Evolutionary conservation across 2,329 filamentous ascomycete genomes (phyloP), one percentile per base, ranked within the genome.

Genomic region (Alternaria ethzedia): DNA sequence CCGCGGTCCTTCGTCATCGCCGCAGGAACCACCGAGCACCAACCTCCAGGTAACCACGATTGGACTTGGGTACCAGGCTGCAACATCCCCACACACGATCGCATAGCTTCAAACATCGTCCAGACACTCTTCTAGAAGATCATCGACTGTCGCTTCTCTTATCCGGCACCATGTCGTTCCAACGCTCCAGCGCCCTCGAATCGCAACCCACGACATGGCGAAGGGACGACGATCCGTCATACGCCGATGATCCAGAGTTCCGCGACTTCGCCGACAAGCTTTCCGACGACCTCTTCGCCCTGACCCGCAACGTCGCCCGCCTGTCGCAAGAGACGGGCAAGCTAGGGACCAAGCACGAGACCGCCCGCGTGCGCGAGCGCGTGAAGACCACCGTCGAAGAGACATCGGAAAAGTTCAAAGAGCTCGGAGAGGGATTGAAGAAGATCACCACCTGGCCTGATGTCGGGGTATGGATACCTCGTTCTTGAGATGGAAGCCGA

Each of bases 221-320:
- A 66, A 87, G 89, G 68, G 85, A 88, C 64, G 89, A 91, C 79
- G 91, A 91, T 77, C 85, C 89, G 49, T 84, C 89, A 74, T 99
- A 97, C 83, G 86, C 88, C 76, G 96, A 99, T 82, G 93, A 98
- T 79, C 96, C 96, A 55, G 94, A 94, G 69, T 99, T 98, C 86
- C 88, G 93, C 76, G 86, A 88, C 62, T 88, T 97, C 72, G 93
- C 94, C 66, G 90, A 92, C 76, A 87, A 91, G 63, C 88, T 98
- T 64, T 96, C 92, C 81, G 91, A 93, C 80, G 91, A 95, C 80
- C 87, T 99, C 54, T 97, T 97, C 83, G 89, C 90, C 65, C 87
- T 99, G 66, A 94, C 94, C 57, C 91, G 91, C 68, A 96, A 94
- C 80, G 95, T 97, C 72, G 90, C 92, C 60, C 90, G 93, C 63